These are phyloP conservation scores for Sporormia fimetaria DNA, from an alignment of 495 filamentous ascomycete genomes.

Conservation along the genomic window DNA sequence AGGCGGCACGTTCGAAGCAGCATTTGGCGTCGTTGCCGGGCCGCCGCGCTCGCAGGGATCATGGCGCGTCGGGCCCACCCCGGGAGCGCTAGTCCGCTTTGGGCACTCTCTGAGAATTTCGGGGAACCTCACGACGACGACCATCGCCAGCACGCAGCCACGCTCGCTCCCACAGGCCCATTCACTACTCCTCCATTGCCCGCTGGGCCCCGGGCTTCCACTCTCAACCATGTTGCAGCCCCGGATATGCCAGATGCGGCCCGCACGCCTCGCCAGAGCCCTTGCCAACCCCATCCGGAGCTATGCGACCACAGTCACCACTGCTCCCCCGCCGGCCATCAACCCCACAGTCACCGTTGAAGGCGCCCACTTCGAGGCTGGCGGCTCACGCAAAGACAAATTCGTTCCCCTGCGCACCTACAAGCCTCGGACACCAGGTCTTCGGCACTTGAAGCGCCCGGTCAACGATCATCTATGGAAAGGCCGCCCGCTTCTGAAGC, in stretches of 20 bases:
- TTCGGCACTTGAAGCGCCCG: conserved; percentile 79
- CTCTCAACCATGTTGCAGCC: conserved; percentile 50
- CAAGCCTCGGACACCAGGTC: conserved; percentile 86
- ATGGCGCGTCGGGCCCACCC: conserved; percentile 1
- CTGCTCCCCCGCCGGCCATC: conserved; percentile 14
- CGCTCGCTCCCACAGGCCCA: not conserved
- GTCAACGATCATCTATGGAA: conserved; percentile 97
- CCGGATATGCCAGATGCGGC: conserved; percentile 44
- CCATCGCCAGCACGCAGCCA: conserved; percentile 1
- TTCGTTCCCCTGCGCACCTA: conserved; percentile 61
- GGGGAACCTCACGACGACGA: not conserved
- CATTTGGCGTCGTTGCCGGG: not conserved
- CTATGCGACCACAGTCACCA: conserved; percentile 41
- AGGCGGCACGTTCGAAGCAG: not conserved
- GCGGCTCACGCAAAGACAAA: conserved; percentile 28
- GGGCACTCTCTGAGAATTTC: conserved; percentile 6
- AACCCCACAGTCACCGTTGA: conserved; percentile 12
- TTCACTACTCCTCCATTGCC: not conserved
- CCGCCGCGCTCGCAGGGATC: not conserved
- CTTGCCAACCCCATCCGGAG: conserved; percentile 39
- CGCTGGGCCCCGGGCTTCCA: conserved; percentile 24
- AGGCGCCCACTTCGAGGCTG: not conserved
- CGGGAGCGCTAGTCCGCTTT: conserved; percentile 1
- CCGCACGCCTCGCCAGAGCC: conserved; percentile 33
- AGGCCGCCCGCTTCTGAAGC: conserved; percentile 65